Percentiles rank a stretch among this genome's conserved stretches.
Evolutionary conservation across 2,329 filamentous ascomycete genomes (phyloP).

Genomic region (Paecilomyces fulvus): DNA sequence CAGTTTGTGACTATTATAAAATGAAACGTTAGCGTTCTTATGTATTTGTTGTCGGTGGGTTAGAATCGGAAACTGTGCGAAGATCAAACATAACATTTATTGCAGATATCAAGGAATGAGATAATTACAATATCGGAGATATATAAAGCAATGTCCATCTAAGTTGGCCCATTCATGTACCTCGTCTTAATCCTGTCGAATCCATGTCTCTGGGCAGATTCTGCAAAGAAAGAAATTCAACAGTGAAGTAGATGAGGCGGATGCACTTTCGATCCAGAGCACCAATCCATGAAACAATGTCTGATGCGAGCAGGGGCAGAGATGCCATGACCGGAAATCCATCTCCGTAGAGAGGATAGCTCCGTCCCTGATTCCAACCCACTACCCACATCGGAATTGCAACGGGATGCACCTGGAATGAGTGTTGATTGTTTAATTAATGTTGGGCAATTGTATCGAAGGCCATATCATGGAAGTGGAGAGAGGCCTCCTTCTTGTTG

Average conservation of each 20-base stretch:
- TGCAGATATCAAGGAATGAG: background rate
- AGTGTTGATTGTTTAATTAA: constrained; percentile 16
- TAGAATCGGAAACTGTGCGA: background rate
- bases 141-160: background rate
- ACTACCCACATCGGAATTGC: background rate
- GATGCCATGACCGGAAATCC: constrained; percentile 21
- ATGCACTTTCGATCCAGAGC: constrained; percentile 8
- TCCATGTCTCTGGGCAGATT: constrained; percentile 16
- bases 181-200: constrained; percentile 27
- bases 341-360: constrained; percentile 28
- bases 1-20: constrained; percentile 7
- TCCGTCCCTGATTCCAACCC: constrained; percentile 6
- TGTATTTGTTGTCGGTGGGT: background rate
- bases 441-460: constrained; percentile 55
- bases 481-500: constrained; percentile 50
- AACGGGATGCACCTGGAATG: background rate
- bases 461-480: constrained; percentile 39
- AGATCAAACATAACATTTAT: background rate
- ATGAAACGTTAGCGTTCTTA: constrained; percentile 10
- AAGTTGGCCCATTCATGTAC: constrained; percentile 20
- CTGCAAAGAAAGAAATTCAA: constrained; percentile 8
- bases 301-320: constrained; percentile 1
- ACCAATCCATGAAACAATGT: constrained; percentile 5
- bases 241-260: constrained; percentile 15
- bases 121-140: background rate